A percentile compares a stretch with the other conserved stretches of the same genome.
These are phyloP conservation scores for Babesia ovata DNA, from an alignment of 169 alveolate genomes.

Conservation along the genomic window DNA sequence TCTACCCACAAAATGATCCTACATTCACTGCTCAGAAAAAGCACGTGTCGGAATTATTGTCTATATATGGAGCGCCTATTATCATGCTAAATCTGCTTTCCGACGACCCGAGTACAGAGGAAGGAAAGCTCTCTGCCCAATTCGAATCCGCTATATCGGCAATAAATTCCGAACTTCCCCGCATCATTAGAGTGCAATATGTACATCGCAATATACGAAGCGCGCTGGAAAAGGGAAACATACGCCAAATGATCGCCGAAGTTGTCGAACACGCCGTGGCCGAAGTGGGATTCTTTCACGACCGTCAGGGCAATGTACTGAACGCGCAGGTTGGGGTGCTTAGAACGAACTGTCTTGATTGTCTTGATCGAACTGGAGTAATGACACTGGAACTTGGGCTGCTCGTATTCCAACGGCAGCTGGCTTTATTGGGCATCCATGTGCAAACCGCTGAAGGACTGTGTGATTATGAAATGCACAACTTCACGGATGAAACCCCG, in stretches of 20 bases:
- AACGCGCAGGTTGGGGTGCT: constrained; percentile 89
- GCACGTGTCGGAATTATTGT: constrained; percentile 48
- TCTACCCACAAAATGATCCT: constrained; percentile 78
- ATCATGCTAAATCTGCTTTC: constrained; percentile 69
- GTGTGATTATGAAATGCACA: background rate
- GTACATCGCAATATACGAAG: constrained; percentile 63
- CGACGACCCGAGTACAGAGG: constrained; percentile 68
- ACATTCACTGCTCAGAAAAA: constrained; percentile 75
- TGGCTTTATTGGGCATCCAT: constrained; percentile 50
- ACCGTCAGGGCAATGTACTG: background rate
- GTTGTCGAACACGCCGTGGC: constrained; percentile 37
- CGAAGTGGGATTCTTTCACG: constrained; percentile 54
- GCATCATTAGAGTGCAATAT: constrained; percentile 46
- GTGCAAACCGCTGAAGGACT: constrained; percentile 7
- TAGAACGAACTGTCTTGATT: constrained; percentile 97
- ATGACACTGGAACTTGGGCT: constrained; percentile 75
- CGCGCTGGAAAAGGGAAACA: constrained; percentile 52
- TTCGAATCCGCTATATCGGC: constrained; percentile 40
- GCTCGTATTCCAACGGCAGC: constrained; percentile 51
- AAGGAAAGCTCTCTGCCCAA: constrained; percentile 56
- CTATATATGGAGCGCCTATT: constrained; percentile 72
- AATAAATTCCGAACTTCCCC: constrained; percentile 66
- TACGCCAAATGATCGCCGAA: constrained; percentile 53
- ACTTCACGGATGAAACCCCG: background rate
- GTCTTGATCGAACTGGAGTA: constrained; percentile 97